A percentile compares a stretch with the other conserved stretches of the same genome.
Conservation (phyloP, 495 filamentous ascomycete species). For the Lentithecium fluviatile region DNA sequence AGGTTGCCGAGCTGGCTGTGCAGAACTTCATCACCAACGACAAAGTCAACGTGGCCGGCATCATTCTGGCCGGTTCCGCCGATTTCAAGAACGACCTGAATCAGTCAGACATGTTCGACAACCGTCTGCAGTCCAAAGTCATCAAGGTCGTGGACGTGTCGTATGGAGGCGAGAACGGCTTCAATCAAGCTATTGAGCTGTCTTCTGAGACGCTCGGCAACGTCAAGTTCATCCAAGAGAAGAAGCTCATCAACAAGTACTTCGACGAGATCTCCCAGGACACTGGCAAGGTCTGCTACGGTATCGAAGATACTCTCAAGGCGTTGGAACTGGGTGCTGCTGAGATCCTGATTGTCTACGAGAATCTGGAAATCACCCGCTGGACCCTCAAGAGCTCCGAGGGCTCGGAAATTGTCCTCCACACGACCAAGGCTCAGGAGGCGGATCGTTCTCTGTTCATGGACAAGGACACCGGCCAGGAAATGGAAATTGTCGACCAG, state of each 20-base stretch:
- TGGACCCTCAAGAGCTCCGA: slow-evolving; percentile 79
- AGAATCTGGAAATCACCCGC: slow-evolving; percentile 91
- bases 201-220: slow-evolving; percentile 94
- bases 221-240: slow-evolving; percentile 99
- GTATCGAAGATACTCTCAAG: slow-evolving; percentile 95
- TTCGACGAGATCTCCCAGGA: slow-evolving; percentile 99
- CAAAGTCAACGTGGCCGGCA: slow-evolving; percentile 92
- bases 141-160: slow-evolving; percentile 99
- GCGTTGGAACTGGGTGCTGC: slow-evolving; percentile 94
- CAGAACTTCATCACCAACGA: slow-evolving; percentile 98
- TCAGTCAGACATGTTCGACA: slow-evolving; percentile 95
- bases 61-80: slow-evolving; percentile 93
- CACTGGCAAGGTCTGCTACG: slow-evolving; percentile 93
- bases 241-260: slow-evolving; percentile 97
- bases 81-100: slow-evolving; percentile 99
- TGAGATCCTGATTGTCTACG: slow-evolving; percentile 94
- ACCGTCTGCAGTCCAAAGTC: slow-evolving; percentile 85
- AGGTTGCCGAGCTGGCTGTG: slow-evolving; percentile 94
- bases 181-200: slow-evolving; percentile 98
- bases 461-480: slow-evolving; percentile 90
- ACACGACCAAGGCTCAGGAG: slow-evolving; percentile 88
- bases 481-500: slow-evolving; percentile 89
- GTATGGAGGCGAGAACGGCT: slow-evolving; percentile 97
- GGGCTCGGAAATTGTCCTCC: slow-evolving; percentile 69
- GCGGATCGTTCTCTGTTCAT: slow-evolving; percentile 75